Percentiles rank a stretch among this genome's conserved stretches.
phyloP scores from a whole-genome alignment of 208 protist genomes.

The Acanthamoeba culbertsoni region DNA sequence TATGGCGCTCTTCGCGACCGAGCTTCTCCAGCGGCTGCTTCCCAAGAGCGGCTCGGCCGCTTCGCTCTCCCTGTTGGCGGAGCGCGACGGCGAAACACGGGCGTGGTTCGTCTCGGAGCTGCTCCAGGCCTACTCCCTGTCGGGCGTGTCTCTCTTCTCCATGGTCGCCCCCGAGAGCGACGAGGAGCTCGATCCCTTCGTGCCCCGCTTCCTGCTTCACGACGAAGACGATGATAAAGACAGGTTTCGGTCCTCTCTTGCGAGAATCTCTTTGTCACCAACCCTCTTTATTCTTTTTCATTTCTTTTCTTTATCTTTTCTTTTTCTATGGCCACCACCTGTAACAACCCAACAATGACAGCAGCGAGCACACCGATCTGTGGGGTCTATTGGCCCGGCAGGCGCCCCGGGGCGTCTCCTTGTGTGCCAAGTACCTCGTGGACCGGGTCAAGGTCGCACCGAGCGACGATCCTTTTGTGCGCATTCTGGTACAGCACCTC shows the following conservation, averaged over 20 bases:
- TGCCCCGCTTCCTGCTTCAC: not conserved
- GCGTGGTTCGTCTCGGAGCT: not conserved
- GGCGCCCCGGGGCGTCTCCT: not conserved
- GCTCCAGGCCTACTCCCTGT: slow-evolving; percentile 7
- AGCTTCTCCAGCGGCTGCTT: not conserved
- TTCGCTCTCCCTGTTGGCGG: not conserved
- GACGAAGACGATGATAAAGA: not conserved
- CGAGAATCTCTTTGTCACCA: too few species aligned
- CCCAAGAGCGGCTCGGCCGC: too few species aligned
- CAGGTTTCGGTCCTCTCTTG: too few species aligned
- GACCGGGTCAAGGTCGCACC: not conserved
- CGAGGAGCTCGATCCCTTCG: not conserved
- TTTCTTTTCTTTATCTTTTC: not conserved
- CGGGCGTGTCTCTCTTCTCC: not conserved
- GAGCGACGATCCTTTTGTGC: not conserved
- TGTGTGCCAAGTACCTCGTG: not conserved
- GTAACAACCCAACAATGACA: not conserved
- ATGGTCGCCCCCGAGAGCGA: not conserved
- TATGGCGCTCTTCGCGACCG: slow-evolving; percentile 21
- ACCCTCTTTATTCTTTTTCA: not conserved
- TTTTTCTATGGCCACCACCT: not conserved
- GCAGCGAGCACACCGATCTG: not conserved
- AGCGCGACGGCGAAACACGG: not conserved
- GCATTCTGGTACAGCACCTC: not conserved
- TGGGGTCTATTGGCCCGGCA: not conserved